A percentile compares a stretch with the other conserved stretches of the same genome.
phyloP scores from a whole-genome alignment of 306 rosid genomes.

The Pyrus communis region DNA sequence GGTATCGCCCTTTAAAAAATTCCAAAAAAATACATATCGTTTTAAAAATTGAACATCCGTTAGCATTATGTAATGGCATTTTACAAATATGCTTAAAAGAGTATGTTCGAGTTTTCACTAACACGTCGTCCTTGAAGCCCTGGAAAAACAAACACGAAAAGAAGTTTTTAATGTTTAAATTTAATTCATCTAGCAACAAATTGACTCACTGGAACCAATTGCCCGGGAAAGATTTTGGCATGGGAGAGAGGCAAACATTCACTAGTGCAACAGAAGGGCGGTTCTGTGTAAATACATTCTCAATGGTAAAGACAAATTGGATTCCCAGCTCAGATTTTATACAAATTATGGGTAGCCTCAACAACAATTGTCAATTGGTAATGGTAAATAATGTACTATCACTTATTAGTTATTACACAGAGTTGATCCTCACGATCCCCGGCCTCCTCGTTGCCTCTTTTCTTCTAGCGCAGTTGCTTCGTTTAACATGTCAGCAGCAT shows the following conservation, averaged over 20 bases:
- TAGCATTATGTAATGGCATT: too few species aligned
- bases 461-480: slow-evolving; percentile 91
- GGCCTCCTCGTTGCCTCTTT: slow-evolving; percentile 76
- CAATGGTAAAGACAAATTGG: slow-evolving; percentile 36
- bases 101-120: too few species aligned
- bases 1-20: too few species aligned
- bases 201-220: not conserved
- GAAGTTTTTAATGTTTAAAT: not conserved
- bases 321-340: slow-evolving; percentile 69
- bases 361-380: slow-evolving; percentile 17
- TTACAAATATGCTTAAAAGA: too few species aligned
- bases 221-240: not conserved
- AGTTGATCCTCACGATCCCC: slow-evolving; percentile 38
- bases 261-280: not conserved
- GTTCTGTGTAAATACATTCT: slow-evolving; percentile 17
- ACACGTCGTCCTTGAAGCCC: not conserved
- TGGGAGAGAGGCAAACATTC: not conserved
- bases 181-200: not conserved
- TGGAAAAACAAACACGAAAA: not conserved
- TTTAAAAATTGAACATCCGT: too few species aligned
- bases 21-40: too few species aligned
- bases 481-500: slow-evolving; percentile 88
- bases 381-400: slow-evolving; percentile 1
- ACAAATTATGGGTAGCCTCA: slow-evolving; percentile 61
- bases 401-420: slow-evolving; percentile 2